Evolutionary conservation across 306 rosid genomes (phyloP).

Genomic region (Pterocarpus santalinus): DNA sequence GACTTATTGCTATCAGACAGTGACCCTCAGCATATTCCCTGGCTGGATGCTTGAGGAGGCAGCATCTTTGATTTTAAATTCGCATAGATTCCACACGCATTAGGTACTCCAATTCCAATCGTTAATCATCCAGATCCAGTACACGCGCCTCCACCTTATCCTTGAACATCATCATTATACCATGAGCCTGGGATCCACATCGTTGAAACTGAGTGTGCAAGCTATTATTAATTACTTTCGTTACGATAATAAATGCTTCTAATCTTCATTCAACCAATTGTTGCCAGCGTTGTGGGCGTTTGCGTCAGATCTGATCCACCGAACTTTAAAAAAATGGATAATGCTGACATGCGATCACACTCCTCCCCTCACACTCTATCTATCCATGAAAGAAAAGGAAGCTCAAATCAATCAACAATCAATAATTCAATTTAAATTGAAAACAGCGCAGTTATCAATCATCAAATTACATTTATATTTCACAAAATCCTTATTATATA

Average conservation of each 20-base stretch:
- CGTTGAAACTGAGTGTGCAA: not conserved
- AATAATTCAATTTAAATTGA: not conserved
- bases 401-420: not conserved
- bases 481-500: constrained; percentile 22
- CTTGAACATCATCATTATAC: not conserved
- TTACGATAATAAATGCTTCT: not conserved
- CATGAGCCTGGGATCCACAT: not conserved
- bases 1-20: not conserved
- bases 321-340: not conserved
- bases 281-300: not conserved
- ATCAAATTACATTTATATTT: not conserved
- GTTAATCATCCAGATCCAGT: not conserved
- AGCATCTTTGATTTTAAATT: not conserved
- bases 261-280: not conserved
- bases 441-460: not conserved
- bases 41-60: constrained; percentile 6
- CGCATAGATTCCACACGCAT: constrained; percentile 8
- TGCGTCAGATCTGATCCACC: constrained; percentile 39
- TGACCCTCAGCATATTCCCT: constrained; percentile 41
- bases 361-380: not conserved
- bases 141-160: not conserved
- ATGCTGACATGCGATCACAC: not conserved
- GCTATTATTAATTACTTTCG: not conserved
- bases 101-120: not conserved
- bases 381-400: not conserved